phyloP scores from a whole-genome alignment of 257 asterid genomes.

The Scutellaria minor region DNA sequence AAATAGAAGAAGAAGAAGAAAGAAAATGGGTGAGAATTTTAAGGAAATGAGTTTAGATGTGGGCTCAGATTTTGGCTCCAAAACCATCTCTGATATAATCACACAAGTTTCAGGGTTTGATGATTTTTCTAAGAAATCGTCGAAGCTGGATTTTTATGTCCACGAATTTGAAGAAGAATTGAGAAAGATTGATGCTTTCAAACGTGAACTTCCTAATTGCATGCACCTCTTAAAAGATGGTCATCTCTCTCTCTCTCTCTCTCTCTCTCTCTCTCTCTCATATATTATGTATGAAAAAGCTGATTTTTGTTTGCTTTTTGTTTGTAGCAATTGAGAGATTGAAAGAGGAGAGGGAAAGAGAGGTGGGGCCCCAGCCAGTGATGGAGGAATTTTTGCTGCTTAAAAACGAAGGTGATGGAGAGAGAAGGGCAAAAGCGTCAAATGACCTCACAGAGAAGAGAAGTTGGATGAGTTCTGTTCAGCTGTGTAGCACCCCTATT shows the following conservation, averaged over 20 bases:
- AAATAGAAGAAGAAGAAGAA: not conserved
- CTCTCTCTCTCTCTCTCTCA: not conserved
- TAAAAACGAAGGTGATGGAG: constrained; percentile 24
- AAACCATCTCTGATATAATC: constrained; percentile 46
- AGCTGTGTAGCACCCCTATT: constrained; percentile 63
- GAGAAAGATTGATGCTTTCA: constrained; percentile 46
- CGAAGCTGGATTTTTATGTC: constrained; percentile 33
- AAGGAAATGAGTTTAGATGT: constrained; percentile 46
- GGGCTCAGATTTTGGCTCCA: constrained; percentile 27
- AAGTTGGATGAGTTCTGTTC: constrained; percentile 59
- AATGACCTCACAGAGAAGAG: constrained; percentile 48
- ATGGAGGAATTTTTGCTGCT: not conserved
- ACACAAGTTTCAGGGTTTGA: constrained; percentile 29
- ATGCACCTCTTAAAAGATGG: constrained; percentile 47
- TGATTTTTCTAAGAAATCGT: constrained; percentile 35
- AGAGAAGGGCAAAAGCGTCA: constrained; percentile 47
- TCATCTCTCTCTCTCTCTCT: constrained; percentile 29
- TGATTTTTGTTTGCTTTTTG: too few species aligned
- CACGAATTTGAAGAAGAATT: constrained; percentile 43
- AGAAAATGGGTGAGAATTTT: constrained; percentile 39
- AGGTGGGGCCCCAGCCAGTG: not conserved
- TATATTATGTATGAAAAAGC: too few species aligned
- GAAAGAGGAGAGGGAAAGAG: constrained; percentile 47
- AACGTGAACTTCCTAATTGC: constrained; percentile 51
- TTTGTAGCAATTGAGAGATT: constrained; percentile 55